Evolutionary conservation across 441 rosid species (phyloP).

Genomic region (Iberis amara): DNA sequence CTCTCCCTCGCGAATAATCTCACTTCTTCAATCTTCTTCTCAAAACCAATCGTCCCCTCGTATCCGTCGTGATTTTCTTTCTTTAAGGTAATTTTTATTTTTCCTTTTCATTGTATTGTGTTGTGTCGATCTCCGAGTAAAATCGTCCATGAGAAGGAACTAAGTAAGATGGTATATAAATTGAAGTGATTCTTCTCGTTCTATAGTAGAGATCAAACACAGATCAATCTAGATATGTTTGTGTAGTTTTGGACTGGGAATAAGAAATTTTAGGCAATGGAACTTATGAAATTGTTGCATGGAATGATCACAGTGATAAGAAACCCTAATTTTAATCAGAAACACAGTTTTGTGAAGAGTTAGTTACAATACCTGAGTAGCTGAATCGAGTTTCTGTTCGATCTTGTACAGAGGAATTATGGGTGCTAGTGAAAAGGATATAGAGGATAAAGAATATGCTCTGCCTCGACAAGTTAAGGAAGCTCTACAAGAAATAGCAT

Average conservation of each 20-base stretch:
- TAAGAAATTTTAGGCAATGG: neutral
- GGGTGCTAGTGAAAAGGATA: constrained; percentile 21
- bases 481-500: constrained; percentile 58
- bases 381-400: constrained; percentile 16
- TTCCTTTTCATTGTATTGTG: neutral
- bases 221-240: too few species aligned
- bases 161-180: too few species aligned
- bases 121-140: neutral
- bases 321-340: neutral
- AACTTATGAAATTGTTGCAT: constrained; percentile 14
- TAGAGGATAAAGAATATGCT: constrained; percentile 31
- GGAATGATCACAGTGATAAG: neutral
- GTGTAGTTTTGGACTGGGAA: neutral
- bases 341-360: neutral
- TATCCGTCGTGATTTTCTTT: neutral
- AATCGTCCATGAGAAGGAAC: neutral
- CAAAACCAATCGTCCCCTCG: neutral
- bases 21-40: neutral
- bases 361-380: neutral
- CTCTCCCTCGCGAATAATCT: neutral
- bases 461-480: constrained; percentile 66
- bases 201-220: too few species aligned
- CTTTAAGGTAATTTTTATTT: constrained; percentile 17
- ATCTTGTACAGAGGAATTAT: neutral
- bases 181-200: too few species aligned